Evolutionary conservation across 371 early-diverging fungal genomes (phyloP).

Genomic region (Umbelopsis sp.): DNA sequence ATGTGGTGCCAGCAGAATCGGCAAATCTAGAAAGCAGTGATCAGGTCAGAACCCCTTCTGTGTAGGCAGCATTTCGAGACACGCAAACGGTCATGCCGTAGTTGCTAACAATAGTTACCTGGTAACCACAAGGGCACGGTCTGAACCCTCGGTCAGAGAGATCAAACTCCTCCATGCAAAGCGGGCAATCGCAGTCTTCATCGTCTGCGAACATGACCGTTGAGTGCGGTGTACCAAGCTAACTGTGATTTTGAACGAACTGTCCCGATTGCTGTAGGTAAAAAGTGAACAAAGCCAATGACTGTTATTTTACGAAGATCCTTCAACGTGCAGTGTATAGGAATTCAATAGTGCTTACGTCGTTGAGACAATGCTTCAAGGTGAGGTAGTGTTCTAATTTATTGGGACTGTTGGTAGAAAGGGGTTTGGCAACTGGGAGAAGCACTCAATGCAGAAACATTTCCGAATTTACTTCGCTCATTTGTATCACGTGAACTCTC

Average conservation of each 20-base stretch:
- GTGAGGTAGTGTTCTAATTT: too few species aligned
- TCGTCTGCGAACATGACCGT: constrained; percentile 66
- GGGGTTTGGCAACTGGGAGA: too few species aligned
- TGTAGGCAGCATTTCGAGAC: background rate
- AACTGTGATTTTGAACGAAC: background rate
- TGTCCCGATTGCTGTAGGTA: background rate
- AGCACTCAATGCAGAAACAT: too few species aligned
- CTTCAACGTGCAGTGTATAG: too few species aligned
- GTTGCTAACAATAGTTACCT: constrained; percentile 58
- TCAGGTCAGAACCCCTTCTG: too few species aligned
- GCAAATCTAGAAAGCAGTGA: constrained; percentile 76
- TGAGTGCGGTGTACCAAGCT: constrained; percentile 15
- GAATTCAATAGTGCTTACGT: too few species aligned
- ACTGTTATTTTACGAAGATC: too few species aligned
- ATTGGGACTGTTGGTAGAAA: too few species aligned
- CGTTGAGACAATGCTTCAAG: too few species aligned
- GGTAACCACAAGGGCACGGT: constrained; percentile 98
- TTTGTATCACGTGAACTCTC: too few species aligned
- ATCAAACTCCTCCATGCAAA: constrained; percentile 98
- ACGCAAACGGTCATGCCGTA: background rate
- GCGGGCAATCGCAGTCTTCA: constrained; percentile 92
- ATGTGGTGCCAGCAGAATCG: constrained; percentile 99
- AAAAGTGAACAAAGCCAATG: too few species aligned
- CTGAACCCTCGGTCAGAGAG: constrained; percentile 92
- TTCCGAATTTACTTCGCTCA: too few species aligned